Conservation (phyloP, 2,329 filamentous ascomycete genomes). For the Apiospora hydei region DNA sequence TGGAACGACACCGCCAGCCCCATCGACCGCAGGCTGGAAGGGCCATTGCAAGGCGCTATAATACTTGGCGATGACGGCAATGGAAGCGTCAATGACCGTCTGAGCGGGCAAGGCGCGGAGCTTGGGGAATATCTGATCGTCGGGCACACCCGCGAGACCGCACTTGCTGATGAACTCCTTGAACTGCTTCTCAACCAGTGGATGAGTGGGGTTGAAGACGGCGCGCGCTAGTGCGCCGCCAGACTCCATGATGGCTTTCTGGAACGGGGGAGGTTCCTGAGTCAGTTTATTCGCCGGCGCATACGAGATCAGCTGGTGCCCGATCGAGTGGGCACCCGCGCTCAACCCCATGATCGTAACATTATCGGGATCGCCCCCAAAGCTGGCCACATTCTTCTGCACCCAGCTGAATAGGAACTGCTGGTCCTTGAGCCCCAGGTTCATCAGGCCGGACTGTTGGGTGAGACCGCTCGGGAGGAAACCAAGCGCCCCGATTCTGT, state of each 20-base stretch:
- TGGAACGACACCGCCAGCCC: conserved; percentile 59
- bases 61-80: conserved; percentile 52
- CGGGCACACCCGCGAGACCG: conserved; percentile 55
- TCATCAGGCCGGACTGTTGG: conserved; percentile 62
- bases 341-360: conserved; percentile 69
- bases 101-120: conserved; percentile 54
- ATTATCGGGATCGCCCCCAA: conserved; percentile 65
- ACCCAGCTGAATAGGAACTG: conserved; percentile 66
- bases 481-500: conserved; percentile 72
- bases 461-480: conserved; percentile 68
- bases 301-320: conserved; percentile 69
- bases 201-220: conserved; percentile 60
- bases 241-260: conserved; percentile 63
- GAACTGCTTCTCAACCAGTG: conserved; percentile 63
- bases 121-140: conserved; percentile 56
- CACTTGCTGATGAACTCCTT: conserved; percentile 60
- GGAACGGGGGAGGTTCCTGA: conserved; percentile 51
- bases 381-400: conserved; percentile 62
- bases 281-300: conserved; percentile 44
- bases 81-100: conserved; percentile 50
- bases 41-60: conserved; percentile 61
- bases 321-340: conserved; percentile 71
- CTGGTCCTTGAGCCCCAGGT: conserved; percentile 71
- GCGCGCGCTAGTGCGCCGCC: conserved; percentile 63
- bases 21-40: conserved; percentile 75